Base-by-base conservation (phyloP, 441 rosid genomes). In the Arabidopsis lyrata region DNA sequence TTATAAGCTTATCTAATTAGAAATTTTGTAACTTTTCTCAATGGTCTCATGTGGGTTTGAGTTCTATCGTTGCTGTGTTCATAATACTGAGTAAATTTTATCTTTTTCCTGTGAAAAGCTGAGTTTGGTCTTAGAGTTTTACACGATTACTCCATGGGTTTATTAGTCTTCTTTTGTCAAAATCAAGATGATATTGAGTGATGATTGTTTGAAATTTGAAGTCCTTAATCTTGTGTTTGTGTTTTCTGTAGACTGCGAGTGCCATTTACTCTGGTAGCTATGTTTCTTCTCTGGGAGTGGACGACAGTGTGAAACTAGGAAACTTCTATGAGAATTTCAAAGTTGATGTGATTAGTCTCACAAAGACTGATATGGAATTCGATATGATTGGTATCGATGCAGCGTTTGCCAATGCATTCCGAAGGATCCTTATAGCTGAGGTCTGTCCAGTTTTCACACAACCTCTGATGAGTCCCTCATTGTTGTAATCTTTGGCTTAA, bases 351-450 rank as follows among this genome's bases (percentile, higher is more conserved):
- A 77, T 77, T 77, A 77, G 49, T 83, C 88, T 29, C 49, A 80
- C 85, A 11, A 77, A 85, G 57, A 85, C 85, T 0, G 95, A 87
- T 41, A 88, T 94, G 81, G 92, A 85, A 13, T 90, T 92, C 45
- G 99, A 92, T 77, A 81, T 92, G 92, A 79, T 90, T 8, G 98
- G 99, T 75, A 85, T 92, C n/a, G 88, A 89, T 83, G 85, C 95
- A 27, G 73, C 99, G 0, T 65, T 95, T 58, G 97, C 98, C 66
- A 93, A 95, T 81, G 93, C 98, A 0, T 91, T 95, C 77, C 81
- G 98, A 71, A 88, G 99, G 80, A 89, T 95, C 49, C 96, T 95
- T 70, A 82, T 93, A 76, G 83, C 98, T 47, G 99, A 95, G 96
- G 99, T 92, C 16, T n/a, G 82, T 79, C 29, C 31, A n/a, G 41